Evolutionary conservation across 2,329 filamentous ascomycete species (phyloP).

Genomic region (Aspergillus luchuensis): DNA sequence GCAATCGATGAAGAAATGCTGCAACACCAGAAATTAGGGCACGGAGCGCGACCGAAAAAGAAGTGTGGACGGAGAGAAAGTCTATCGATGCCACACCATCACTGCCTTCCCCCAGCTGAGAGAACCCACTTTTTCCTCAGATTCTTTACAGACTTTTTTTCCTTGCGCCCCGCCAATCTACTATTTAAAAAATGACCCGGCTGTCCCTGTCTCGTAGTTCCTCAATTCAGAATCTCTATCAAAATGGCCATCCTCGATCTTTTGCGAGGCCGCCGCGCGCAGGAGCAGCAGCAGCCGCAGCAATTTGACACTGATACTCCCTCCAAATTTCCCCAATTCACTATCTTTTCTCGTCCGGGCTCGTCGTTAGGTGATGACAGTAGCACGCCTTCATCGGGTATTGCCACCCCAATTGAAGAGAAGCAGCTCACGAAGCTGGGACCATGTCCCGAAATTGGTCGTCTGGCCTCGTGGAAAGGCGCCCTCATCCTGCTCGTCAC

Average conservation of each 20-base stretch:
- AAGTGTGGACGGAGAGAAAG: neutral
- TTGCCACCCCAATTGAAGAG: conserved; percentile 22
- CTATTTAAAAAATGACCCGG: conserved; percentile 4
- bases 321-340: conserved; percentile 21
- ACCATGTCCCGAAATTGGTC: conserved; percentile 35
- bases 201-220: neutral
- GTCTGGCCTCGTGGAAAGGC: conserved; percentile 42
- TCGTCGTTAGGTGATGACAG: conserved; percentile 12
- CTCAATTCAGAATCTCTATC: neutral
- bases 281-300: neutral
- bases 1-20: conserved; percentile 3
- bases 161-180: conserved; percentile 2
- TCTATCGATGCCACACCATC: neutral
- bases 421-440: conserved; percentile 25
- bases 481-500: conserved; percentile 43
- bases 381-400: conserved; percentile 18
- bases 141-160: conserved; percentile 6
- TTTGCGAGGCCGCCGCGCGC: conserved; percentile 4
- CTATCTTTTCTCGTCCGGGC: conserved; percentile 16
- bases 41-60: neutral
- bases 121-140: conserved; percentile 3
- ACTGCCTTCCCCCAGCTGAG: neutral
- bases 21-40: conserved; percentile 6
- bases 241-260: conserved; percentile 9
- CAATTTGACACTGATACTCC: neutral